These are phyloP conservation scores for Clavispora santaluciae DNA, from an alignment of 805 yeast genomes.

Conservation along the genomic window DNA sequence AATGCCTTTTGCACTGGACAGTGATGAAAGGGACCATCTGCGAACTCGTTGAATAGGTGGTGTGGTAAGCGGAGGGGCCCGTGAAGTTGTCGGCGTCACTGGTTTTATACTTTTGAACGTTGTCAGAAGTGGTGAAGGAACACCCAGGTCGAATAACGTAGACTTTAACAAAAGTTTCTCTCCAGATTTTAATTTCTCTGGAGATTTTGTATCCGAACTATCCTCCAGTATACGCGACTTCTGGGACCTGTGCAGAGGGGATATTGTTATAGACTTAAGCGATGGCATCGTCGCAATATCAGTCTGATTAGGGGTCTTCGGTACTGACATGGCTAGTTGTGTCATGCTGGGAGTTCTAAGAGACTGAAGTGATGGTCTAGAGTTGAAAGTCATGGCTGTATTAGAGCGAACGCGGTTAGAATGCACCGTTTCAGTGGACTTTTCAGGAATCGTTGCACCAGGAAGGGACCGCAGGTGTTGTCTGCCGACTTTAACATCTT, in stretches of 20 bases:
- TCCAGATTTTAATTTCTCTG: neutral
- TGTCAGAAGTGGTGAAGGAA: neutral
- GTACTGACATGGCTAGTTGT: conserved; percentile 10
- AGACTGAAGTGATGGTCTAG: conserved; percentile 3
- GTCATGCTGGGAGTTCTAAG: conserved; percentile 7
- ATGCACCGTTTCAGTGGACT: neutral
- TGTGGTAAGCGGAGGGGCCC: neutral
- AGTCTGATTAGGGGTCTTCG: conserved; percentile 13
- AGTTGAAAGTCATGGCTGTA: conserved; percentile 3
- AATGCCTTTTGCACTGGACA: neutral
- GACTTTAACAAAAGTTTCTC: neutral
- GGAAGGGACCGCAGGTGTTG: conserved; percentile 1
- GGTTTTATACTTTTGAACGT: conserved; percentile 4
- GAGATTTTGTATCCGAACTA: neutral
- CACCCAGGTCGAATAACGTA: neutral
- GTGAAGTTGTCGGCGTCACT: neutral
- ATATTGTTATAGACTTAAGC: conserved; percentile 34
- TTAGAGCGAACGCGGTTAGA: neutral
- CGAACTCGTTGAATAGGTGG: neutral
- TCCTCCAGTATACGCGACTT: neutral
- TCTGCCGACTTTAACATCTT: neutral
- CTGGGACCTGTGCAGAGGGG: conserved; percentile 25
- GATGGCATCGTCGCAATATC: conserved; percentile 27
- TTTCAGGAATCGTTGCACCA: neutral
- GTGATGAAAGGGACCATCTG: neutral